Conservation (phyloP, 148 eudicot species). For the Euryodendron excelsum region DNA sequence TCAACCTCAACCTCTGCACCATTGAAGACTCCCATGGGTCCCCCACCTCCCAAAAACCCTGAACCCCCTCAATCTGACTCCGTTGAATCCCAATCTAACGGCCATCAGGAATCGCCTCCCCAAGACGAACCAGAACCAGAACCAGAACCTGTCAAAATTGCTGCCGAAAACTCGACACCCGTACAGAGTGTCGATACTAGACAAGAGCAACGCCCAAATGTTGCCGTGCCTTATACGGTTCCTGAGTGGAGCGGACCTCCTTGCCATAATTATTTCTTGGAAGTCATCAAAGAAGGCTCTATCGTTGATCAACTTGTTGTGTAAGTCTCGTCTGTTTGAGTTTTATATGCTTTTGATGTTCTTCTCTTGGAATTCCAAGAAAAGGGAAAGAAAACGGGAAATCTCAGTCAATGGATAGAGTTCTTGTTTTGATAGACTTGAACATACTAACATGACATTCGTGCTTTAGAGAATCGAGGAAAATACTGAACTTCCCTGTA, state of each 20-base stretch:
- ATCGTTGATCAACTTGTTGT: slow-evolving; percentile 68
- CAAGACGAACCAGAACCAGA: not conserved
- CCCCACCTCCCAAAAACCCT: slow-evolving; percentile 52
- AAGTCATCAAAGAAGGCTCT: slow-evolving; percentile 84
- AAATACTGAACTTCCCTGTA: too few relatives aligned
- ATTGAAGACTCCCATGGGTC: slow-evolving; percentile 25
- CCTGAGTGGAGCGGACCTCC: slow-evolving; percentile 89
- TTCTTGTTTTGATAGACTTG: too few relatives aligned
- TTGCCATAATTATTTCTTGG: slow-evolving; percentile 51
- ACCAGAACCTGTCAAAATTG: not conserved
- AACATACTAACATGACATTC: too few relatives aligned
- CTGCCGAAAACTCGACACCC: slow-evolving; percentile 4
- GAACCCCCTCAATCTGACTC: slow-evolving; percentile 19
- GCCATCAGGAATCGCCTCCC: slow-evolving; percentile 1
- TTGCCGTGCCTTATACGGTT: slow-evolving; percentile 57
- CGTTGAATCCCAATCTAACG: slow-evolving; percentile 8
- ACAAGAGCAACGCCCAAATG: slow-evolving; percentile 20
- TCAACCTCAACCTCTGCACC: not conserved
- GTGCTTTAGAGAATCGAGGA: too few relatives aligned
- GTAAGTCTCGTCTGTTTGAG: slow-evolving; percentile 29
- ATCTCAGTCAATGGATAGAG: too few relatives aligned
- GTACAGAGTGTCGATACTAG: slow-evolving; percentile 13
- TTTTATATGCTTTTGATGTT: too few relatives aligned
- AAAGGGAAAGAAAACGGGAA: too few relatives aligned
- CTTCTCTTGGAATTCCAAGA: too few relatives aligned